Evolutionary conservation across 1,284 basidiomycete species (phyloP).

Genomic region (Spongispora temasekensis): DNA sequence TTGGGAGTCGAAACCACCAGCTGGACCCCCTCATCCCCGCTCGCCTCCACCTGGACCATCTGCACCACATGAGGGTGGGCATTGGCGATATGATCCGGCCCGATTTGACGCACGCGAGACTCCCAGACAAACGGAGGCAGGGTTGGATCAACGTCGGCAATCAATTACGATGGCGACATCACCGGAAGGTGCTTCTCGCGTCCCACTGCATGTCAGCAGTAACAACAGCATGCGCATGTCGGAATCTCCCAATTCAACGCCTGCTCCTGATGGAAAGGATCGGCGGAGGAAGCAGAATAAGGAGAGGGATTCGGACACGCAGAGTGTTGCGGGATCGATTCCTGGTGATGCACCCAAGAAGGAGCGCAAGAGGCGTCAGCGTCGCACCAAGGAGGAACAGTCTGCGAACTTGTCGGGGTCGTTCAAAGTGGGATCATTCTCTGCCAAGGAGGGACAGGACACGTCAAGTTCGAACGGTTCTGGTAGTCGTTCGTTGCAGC

Average conservation of each 20-base stretch:
- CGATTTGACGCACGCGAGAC: conserved; percentile 33
- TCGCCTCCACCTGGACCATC: conserved; percentile 26
- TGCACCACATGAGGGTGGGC: conserved; percentile 22
- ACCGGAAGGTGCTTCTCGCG: conserved; percentile 35
- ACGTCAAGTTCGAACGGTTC: conserved; percentile 62
- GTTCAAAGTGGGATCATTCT: conserved; percentile 41
- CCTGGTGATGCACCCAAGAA: conserved; percentile 40
- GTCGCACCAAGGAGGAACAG: conserved; percentile 41
- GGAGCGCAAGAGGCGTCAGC: conserved; percentile 43
- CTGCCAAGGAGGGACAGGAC: conserved; percentile 54
- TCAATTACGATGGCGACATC: conserved; percentile 30
- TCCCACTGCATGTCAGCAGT: conserved; percentile 28
- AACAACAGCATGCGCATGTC: conserved; percentile 35
- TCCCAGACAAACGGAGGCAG: conserved; percentile 27
- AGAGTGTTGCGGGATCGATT: conserved; percentile 29
- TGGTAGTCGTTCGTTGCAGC: conserved; percentile 60
- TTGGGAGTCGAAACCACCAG: conserved; percentile 37
- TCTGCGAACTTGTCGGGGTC: conserved; percentile 27
- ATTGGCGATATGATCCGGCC: conserved; percentile 38
- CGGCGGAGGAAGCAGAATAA: conserved; percentile 31
- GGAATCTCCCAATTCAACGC: conserved; percentile 44
- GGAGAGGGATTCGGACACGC: conserved; percentile 46
- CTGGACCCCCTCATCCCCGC: conserved; percentile 27
- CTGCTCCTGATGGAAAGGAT: conserved; percentile 33
- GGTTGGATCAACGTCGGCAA: conserved; percentile 27